phyloP scores from a whole-genome alignment of 2,329 filamentous ascomycete species.

The Epichloe gansuensis region DNA sequence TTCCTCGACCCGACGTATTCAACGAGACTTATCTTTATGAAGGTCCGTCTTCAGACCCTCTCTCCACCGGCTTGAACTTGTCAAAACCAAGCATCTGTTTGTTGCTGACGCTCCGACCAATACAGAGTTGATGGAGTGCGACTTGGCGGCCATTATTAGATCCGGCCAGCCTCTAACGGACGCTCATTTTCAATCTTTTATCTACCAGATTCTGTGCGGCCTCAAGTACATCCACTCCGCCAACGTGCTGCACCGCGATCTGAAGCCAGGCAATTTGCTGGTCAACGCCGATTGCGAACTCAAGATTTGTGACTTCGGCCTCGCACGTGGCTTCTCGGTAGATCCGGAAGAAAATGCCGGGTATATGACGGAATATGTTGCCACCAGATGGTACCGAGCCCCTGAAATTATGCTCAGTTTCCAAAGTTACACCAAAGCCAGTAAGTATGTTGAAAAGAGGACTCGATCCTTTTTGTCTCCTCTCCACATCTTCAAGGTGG shows the following conservation, averaged over 20 bases:
- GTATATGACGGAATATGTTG: constrained; percentile 99
- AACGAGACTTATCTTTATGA: constrained; percentile 99
- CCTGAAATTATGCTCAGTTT: constrained; percentile 99
- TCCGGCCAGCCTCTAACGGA: constrained; percentile 95
- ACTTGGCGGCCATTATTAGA: constrained; percentile 92
- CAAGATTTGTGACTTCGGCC: constrained; percentile 97
- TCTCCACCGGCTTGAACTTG: not conserved
- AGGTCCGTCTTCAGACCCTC: constrained; percentile 37
- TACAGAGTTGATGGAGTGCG: constrained; percentile 96
- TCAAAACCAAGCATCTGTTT: not conserved
- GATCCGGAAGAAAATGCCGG: constrained; percentile 97
- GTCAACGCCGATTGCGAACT: constrained; percentile 99
- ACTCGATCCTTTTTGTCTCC: not conserved
- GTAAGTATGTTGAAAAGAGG: constrained; percentile 63
- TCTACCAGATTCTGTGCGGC: constrained; percentile 98
- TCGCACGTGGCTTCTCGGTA: constrained; percentile 91
- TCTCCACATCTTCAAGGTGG: not conserved
- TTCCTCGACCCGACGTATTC: constrained; percentile 92
- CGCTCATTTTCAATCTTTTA: constrained; percentile 98
- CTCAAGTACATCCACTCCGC: constrained; percentile 99
- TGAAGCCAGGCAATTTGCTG: constrained; percentile 93
- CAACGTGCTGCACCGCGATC: constrained; percentile 89
- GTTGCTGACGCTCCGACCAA: not conserved
- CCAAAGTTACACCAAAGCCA: constrained; percentile 99
- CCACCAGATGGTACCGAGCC: constrained; percentile 87